Conservation (phyloP, 2,329 filamentous ascomycete species). For the Fusarium albosuccineum region DNA sequence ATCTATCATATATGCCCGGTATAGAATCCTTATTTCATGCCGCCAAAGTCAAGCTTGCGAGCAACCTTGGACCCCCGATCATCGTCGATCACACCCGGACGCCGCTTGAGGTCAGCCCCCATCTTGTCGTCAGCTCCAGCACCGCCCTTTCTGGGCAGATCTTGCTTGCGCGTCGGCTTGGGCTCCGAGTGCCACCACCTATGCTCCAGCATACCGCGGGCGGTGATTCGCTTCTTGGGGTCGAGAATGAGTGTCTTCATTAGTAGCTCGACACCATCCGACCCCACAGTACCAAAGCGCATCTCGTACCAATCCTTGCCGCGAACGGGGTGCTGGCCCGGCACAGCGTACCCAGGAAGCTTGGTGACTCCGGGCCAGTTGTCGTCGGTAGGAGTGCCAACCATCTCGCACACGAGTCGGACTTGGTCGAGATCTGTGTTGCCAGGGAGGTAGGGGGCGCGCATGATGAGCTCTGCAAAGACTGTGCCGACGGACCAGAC, state of each 20-base stretch:
- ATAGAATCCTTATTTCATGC: slow-evolving; percentile 42
- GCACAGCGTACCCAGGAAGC: slow-evolving; percentile 83
- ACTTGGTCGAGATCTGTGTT: slow-evolving; percentile 90
- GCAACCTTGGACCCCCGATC: slow-evolving; percentile 81
- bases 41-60: slow-evolving; percentile 83
- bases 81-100: slow-evolving; percentile 76
- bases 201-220: slow-evolving; percentile 82
- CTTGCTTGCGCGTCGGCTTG: slow-evolving; percentile 82
- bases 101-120: slow-evolving; percentile 84
- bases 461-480: slow-evolving; percentile 89
- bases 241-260: slow-evolving; percentile 88
- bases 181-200: slow-evolving; percentile 89
- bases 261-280: slow-evolving; percentile 87
- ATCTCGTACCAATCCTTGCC: slow-evolving; percentile 79
- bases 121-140: slow-evolving; percentile 80
- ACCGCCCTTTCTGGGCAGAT: slow-evolving; percentile 82
- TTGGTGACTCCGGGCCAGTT: slow-evolving; percentile 94
- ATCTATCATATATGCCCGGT: slow-evolving; percentile 4
- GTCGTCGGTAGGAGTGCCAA: slow-evolving; percentile 92
- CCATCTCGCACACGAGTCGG: slow-evolving; percentile 82
- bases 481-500: slow-evolving; percentile 95
- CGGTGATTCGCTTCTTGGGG: slow-evolving; percentile 85
- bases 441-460: slow-evolving; percentile 85
- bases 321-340: slow-evolving; percentile 72
- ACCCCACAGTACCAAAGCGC: slow-evolving; percentile 84